Evolutionary conservation across 2,329 filamentous ascomycete genomes (phyloP).

Genomic region (Chrysoporthe austroafricana): DNA sequence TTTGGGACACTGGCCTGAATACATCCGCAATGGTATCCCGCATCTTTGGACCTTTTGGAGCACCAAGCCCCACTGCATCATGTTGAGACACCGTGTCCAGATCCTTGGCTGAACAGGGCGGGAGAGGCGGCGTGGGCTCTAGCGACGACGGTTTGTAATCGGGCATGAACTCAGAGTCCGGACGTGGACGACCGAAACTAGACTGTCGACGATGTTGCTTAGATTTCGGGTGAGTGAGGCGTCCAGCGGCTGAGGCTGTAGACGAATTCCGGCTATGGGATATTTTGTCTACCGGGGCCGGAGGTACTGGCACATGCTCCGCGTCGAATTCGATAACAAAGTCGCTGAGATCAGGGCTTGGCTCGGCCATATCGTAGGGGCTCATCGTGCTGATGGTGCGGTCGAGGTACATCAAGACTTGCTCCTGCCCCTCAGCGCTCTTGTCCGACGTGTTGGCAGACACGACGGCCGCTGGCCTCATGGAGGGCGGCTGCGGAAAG

Average conservation of each 20-base stretch:
- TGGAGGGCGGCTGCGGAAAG: constrained; percentile 18
- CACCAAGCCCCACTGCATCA: background rate
- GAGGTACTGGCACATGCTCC: constrained; percentile 25
- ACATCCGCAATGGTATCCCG: background rate
- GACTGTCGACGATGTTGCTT: constrained; percentile 2
- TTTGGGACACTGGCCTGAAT: constrained; percentile 36
- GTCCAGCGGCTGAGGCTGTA: constrained; percentile 12
- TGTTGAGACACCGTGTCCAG: background rate
- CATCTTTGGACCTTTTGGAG: background rate
- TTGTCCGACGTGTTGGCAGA: background rate
- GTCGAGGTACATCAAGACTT: constrained; percentile 33
- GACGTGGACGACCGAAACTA: constrained; percentile 10
- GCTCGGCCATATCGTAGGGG: constrained; percentile 31
- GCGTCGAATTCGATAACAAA: constrained; percentile 35
- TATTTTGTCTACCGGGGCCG: constrained; percentile 23
- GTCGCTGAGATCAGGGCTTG: constrained; percentile 35
- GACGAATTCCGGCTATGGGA: constrained; percentile 23
- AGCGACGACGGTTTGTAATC: background rate
- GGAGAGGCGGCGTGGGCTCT: background rate
- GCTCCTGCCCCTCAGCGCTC: constrained; percentile 25
- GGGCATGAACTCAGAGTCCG: constrained; percentile 18
- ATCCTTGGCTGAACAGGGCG: background rate
- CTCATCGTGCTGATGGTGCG: constrained; percentile 24
- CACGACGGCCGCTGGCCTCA: constrained; percentile 6
- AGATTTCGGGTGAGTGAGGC: background rate